Base-by-base conservation (phyloP, 2,329 filamentous ascomycete species). In the Nemania bipapillata region DNA sequence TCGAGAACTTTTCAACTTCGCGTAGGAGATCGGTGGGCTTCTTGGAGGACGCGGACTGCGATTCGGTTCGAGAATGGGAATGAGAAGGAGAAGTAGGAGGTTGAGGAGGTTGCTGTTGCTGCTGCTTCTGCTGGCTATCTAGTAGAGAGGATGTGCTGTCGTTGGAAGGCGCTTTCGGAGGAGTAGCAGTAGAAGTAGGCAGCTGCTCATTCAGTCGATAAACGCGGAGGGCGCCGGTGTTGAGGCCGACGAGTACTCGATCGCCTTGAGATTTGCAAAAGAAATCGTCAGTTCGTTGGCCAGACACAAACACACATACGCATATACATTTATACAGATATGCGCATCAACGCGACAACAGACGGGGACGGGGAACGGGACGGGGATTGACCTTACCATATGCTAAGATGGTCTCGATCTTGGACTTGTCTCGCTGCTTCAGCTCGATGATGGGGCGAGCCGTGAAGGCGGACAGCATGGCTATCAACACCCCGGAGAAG, bases 381-480 rank as follows among this genome's bases (percentile, higher is more conserved):
- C n/a, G n/a, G n/a, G n/a, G n/a, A n/a, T n/a, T n/a, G n/a, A n/a
- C n/a, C 30, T 32, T 86, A 93, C 92, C 94, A 82, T 97, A 93
- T 70, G 95, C 93, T 55, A 98, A 87, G 74, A 99, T 93, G 57
- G 93, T 96, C 83, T 99, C 96, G 82, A 99, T 97, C 85, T 92
- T 96, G 73, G 93, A 96, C 85, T 96, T 97, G 88, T 98, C 95
- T 81, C 93, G 91, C 81, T 90, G 90, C 84, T 92, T 94, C 77
- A 99, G 91, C 92, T 99, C 96, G 86, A 98, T 92, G 80, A 99
- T 95, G 72, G 94, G 92, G 78, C 93, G 92, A 84, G 96, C 94
- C 75, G 92, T 97, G 83, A 99, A 99, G 79, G 96, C 96, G 82
- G 95, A 96, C 82, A 99, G 91, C 96, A 97, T 97, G 81, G 85